Evolutionary conservation across 2,329 filamentous ascomycete species (phyloP).

Genomic region (Aspergillus tubingensis): DNA sequence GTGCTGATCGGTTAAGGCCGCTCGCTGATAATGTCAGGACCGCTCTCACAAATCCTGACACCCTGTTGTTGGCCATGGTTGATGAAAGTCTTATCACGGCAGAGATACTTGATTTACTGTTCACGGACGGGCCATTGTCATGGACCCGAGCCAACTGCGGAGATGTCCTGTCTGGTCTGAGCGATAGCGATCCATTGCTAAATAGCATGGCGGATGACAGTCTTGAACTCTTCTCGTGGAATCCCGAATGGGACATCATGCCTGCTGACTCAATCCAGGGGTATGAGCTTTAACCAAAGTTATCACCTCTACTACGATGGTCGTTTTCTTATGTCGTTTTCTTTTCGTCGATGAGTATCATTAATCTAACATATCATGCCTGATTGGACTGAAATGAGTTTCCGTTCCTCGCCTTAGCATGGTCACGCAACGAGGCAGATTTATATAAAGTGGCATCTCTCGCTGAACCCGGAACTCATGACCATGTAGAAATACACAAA

Average conservation of each 20-base stretch:
- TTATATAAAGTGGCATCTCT: too few relatives aligned
- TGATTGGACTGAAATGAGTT: too few relatives aligned
- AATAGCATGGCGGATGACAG: not conserved
- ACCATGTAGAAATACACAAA: too few relatives aligned
- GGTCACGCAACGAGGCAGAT: too few relatives aligned
- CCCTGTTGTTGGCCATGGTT: not conserved
- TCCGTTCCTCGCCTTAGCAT: too few relatives aligned
- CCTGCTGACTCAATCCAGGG: not conserved
- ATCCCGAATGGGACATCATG: not conserved
- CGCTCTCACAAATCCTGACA: not conserved
- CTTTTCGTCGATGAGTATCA: too few relatives aligned
- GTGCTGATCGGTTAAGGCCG: not conserved
- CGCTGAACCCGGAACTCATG: too few relatives aligned
- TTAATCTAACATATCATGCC: too few relatives aligned
- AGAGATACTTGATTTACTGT: not conserved
- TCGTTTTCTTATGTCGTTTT: not conserved
- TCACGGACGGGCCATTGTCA: not conserved
- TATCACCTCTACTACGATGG: not conserved
- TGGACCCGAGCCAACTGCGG: not conserved
- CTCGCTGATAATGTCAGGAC: not conserved
- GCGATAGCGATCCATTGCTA: not conserved
- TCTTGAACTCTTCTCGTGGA: not conserved
- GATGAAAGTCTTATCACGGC: not conserved
- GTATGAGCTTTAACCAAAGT: not conserved
- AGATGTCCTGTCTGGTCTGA: not conserved